Evolutionary conservation across 257 asterid species (phyloP).

Genomic region (Jasminum sambac): DNA sequence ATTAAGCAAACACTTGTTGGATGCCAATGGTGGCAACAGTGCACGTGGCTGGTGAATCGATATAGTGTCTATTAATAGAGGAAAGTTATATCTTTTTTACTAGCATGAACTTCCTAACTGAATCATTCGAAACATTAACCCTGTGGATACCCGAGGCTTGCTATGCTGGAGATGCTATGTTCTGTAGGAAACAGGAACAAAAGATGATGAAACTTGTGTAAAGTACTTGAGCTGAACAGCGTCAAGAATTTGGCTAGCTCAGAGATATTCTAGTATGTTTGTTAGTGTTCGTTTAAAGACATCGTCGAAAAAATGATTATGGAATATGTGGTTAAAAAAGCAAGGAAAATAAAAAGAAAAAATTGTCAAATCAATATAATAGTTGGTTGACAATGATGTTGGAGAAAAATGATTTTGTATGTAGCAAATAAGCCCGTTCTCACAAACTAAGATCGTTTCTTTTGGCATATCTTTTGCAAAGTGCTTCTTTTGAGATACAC

Average conservation of each 20-base stretch:
- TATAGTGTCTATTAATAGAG: background rate
- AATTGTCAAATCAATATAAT: too few relatives aligned
- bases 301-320: too few relatives aligned
- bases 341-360: too few relatives aligned
- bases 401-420: too few relatives aligned
- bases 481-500: too few relatives aligned
- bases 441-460: too few relatives aligned
- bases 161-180: constrained; percentile 3
- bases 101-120: background rate
- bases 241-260: background rate
- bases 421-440: too few relatives aligned
- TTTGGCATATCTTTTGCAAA: too few relatives aligned
- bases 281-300: background rate
- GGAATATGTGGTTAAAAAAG: too few relatives aligned
- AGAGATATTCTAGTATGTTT: background rate
- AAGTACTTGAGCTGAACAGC: background rate
- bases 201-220: background rate
- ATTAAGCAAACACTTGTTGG: background rate
- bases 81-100: background rate
- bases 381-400: too few relatives aligned
- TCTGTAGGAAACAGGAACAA: constrained; percentile 5
- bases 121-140: background rate
- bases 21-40: background rate
- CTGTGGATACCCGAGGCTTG: constrained; percentile 1
- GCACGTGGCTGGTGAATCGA: constrained; percentile 3